Base-by-base conservation (phyloP, 305 asterid species). In the Petunia hybrid region DNA sequence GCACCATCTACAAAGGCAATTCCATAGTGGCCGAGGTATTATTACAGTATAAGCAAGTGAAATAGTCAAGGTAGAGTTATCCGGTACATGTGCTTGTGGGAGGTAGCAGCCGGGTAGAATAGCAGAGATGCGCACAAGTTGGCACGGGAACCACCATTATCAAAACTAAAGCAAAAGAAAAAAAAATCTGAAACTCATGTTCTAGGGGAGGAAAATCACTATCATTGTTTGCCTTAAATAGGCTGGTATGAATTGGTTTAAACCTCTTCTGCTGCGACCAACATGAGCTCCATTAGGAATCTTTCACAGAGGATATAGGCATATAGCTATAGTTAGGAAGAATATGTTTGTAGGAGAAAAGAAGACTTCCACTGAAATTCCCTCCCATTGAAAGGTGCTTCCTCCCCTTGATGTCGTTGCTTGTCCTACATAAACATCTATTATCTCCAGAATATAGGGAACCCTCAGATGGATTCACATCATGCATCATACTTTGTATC, bases 1-100 rank as follows among this genome's bases (percentile, higher is more conserved):
- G 99, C 91, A 94, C 98, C 80, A 87, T 95, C 35, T 92, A 91
- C 82, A 90, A 86, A 82, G 93, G 84, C 40, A 77, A 92, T 81
- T 87, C 96, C 45, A 91, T 95, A 76, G 88, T 92, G 67, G 99
- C 97, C 5, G 89, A 94, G 98, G 99, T 93, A 92, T 43, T 77
- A 6, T 60, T 63, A 48, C n/a, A 69, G 36, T 57, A 8, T 39
- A 14, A 76, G 46, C 76, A 43, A 69, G 57, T 69, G 22, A 69
- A 43, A 22, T 69, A 16, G n/a, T 43, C n/a, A 5, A 16, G 41
- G 2, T 69, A 69, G 16, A 43, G n/a, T 69, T 43, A 69, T 1
- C 38, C 38, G 7, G 6, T 35, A 42, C n/a, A 0, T 68, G 2
- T 8, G 57, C 40, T 69, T 16, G 40, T 69, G n/a, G 1, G 45